Percentiles rank a stretch among this genome's conserved stretches.
Evolutionary conservation across 768 basidiomycete species (phyloP).

Genomic region (Hydnomerulius pinastri): DNA sequence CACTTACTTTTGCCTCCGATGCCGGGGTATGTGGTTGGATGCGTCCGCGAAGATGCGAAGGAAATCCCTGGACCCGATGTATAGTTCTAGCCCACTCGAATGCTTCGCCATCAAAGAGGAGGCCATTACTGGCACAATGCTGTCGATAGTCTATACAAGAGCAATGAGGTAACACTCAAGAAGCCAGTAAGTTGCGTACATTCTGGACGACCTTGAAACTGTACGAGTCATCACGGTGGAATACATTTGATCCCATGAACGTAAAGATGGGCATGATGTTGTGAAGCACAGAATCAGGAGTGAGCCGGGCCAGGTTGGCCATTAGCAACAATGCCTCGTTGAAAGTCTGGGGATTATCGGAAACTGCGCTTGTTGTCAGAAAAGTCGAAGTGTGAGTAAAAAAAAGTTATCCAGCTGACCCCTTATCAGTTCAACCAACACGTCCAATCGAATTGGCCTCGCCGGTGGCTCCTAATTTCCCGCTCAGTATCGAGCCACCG

Average conservation of each 20-base stretch:
- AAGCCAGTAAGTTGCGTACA: slow-evolving; percentile 40
- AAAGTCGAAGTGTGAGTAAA: neutral
- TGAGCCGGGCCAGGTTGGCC: slow-evolving; percentile 78
- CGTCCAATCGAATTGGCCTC: slow-evolving; percentile 72
- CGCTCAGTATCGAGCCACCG: neutral
- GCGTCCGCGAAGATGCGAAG: slow-evolving; percentile 93
- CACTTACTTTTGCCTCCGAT: slow-evolving; percentile 83
- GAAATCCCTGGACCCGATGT: slow-evolving; percentile 75
- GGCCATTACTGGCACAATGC: slow-evolving; percentile 92
- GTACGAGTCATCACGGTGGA: slow-evolving; percentile 95
- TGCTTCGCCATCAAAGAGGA: slow-evolving; percentile 68
- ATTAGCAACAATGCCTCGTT: slow-evolving; percentile 89
- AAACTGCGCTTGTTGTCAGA: slow-evolving; percentile 49
- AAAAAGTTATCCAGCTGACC: slow-evolving; percentile 40
- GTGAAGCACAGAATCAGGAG: slow-evolving; percentile 88
- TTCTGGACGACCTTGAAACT: slow-evolving; percentile 95
- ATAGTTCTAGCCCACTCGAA: slow-evolving; percentile 55
- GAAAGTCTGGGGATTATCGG: slow-evolving; percentile 92
- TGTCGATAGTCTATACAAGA: slow-evolving; percentile 75
- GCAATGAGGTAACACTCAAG: neutral
- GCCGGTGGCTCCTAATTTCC: slow-evolving; percentile 52
- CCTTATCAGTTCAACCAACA: slow-evolving; percentile 85
- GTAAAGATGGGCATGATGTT: slow-evolving; percentile 99
- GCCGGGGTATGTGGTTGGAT: slow-evolving; percentile 86
- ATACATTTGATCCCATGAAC: slow-evolving; percentile 98